Percentiles rank a stretch among this genome's conserved stretches.
These are phyloP conservation scores for Phlebopus sp. DNA, from an alignment of 1,284 basidiomycete species.

Conservation along the genomic window DNA sequence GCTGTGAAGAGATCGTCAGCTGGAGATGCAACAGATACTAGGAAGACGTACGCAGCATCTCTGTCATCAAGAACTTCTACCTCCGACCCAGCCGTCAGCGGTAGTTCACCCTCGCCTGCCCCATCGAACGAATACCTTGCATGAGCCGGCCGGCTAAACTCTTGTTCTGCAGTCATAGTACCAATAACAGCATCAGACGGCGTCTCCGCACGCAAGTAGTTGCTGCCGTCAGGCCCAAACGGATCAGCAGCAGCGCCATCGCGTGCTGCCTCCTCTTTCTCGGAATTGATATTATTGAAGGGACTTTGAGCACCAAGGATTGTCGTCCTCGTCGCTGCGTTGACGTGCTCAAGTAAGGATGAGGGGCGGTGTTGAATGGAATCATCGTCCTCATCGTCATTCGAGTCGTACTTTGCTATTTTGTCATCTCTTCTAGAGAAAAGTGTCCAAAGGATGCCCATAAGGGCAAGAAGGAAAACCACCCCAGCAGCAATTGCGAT, in stretches of 20 bases:
- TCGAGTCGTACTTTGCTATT: slow-evolving; percentile 53
- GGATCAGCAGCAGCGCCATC: slow-evolving; percentile 38
- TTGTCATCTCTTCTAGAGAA: slow-evolving; percentile 77
- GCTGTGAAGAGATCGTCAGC: slow-evolving; percentile 37
- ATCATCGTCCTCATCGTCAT: slow-evolving; percentile 72
- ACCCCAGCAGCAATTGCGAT: slow-evolving; percentile 96
- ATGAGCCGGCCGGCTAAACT: slow-evolving; percentile 67
- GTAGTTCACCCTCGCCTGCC: slow-evolving; percentile 71
- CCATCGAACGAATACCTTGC: slow-evolving; percentile 81
- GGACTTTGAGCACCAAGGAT: slow-evolving; percentile 60
- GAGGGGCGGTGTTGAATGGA: slow-evolving; percentile 73
- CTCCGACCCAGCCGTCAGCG: slow-evolving; percentile 66
- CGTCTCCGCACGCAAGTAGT: slow-evolving; percentile 73
- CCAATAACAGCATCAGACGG: slow-evolving; percentile 71
- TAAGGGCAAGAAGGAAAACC: slow-evolving; percentile 85
- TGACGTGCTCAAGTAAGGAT: slow-evolving; percentile 82
- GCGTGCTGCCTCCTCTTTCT: slow-evolving; percentile 53
- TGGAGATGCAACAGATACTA: slow-evolving; percentile 3
- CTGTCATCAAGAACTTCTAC: slow-evolving; percentile 76
- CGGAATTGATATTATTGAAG: slow-evolving; percentile 44
- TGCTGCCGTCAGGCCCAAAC: slow-evolving; percentile 70
- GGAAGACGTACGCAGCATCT: slow-evolving; percentile 66
- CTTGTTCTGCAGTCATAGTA: slow-evolving; percentile 55
- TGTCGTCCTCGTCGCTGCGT: slow-evolving; percentile 78
- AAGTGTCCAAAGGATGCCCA: slow-evolving; percentile 88